phyloP scores from a whole-genome alignment of 345 rosid genomes.

The Brassica cretica region DNA sequence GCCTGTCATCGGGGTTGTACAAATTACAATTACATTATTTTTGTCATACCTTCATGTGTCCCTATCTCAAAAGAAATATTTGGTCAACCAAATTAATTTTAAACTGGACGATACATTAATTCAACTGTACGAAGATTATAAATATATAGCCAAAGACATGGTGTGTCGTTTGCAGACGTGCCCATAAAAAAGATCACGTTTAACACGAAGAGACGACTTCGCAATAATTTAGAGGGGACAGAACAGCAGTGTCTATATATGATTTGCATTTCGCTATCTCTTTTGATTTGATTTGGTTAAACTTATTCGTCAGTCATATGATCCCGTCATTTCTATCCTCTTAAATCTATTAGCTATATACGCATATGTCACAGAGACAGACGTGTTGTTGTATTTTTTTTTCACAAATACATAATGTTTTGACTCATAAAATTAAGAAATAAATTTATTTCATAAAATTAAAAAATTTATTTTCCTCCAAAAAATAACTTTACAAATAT shows the following conservation, averaged over 20 bases:
- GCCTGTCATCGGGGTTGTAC: constrained; percentile 3
- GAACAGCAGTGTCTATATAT: neutral
- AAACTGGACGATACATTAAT: no score
- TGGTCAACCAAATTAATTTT: neutral
- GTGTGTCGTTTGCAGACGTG: constrained; percentile 4
- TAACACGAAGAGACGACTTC: constrained; percentile 16
- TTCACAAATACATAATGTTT: no score
- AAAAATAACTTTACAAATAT: no score
- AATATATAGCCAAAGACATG: no score
- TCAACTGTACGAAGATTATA: no score
- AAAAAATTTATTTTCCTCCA: no score
- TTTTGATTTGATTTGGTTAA: constrained; percentile 14
- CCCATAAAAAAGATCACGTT: constrained; percentile 17
- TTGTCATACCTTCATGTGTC: neutral
- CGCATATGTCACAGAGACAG: constrained; percentile 12
- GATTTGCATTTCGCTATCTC: constrained; percentile 1
- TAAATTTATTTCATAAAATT: no score
- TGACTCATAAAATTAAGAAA: no score
- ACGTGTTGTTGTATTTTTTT: neutral
- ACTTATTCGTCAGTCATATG: constrained; percentile 15
- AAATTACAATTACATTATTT: neutral
- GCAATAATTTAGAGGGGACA: constrained; percentile 7
- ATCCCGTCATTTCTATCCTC: neutral
- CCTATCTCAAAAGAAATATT: neutral
- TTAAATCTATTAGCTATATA: neutral